Base-by-base conservation (phyloP, 2,329 filamentous ascomycete genomes). In the Mycosphaerelloides madeirae region DNA sequence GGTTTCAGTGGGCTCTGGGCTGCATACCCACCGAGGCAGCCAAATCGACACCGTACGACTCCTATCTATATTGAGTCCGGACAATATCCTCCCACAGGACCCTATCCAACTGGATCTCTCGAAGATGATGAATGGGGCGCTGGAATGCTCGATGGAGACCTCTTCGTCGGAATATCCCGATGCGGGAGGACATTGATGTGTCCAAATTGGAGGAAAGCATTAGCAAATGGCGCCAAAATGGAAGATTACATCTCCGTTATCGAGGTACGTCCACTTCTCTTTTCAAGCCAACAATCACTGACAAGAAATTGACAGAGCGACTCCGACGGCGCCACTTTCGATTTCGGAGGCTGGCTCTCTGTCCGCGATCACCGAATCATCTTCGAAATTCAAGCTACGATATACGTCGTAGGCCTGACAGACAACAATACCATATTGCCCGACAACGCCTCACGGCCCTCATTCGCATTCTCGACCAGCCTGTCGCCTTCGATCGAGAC, bases 101-200 rank as follows among this genome's bases (percentile, higher is more conserved):
- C 41, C 6, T 32, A 46, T n/a, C 48, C 43, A 9, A 41, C 46
- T 5, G 34, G 38, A n/a, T 45, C 54, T 3, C 44, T 57, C 3
- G 57, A 59, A 1, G 64, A 68, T 4, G 68, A 74, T 36, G 70
- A 73, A 50, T 74, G 71, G 70, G 71, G 71, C 14, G 69, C 71
- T 2, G 71, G 70, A 3, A 68, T 72, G 67, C 44, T 73, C 5
- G 47, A 63, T 29, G 68, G 65, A 1, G 53, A 68, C 15, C 52
- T 69, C 16, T 68, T 74, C 48, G 70, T 67, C 1, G 71, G 70
- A 29, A 60, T 73, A 28, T 72, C 69, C 9, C 62, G 68, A 3
- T 63, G 64, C 7, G 71, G 71, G 1, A 58, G 69, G 16, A 59
- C 72, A 1, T 65, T 73, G 34, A 55, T 74, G n/a, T 72, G 70